These are phyloP conservation scores for Coelastrella sp. DNA, from an alignment of 139 green algal species.

Conservation along the genomic window DNA sequence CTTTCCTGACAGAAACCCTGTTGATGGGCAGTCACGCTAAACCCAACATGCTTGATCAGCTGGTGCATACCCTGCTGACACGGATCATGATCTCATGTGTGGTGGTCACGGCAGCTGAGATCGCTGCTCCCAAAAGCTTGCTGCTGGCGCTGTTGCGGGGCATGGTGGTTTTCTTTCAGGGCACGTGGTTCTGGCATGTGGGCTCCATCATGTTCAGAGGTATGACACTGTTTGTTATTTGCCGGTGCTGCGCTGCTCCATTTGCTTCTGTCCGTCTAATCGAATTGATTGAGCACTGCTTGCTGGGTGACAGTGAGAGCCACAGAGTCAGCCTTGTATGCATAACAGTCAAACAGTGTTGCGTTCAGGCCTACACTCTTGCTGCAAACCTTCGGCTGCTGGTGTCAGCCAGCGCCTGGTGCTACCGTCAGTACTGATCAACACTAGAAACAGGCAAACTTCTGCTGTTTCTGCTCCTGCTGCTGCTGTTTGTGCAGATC, in stretches of 20 bases:
- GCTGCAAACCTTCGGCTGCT: no score
- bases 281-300: no score
- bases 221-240: neutral
- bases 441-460: neutral
- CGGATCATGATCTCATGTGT: constrained; percentile 34
- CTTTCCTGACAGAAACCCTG: constrained; percentile 35
- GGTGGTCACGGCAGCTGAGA: constrained; percentile 15
- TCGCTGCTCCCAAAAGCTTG: constrained; percentile 22
- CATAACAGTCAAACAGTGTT: no score
- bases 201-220: constrained; percentile 40
- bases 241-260: neutral
- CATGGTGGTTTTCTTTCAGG: constrained; percentile 46
- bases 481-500: constrained; percentile 1
- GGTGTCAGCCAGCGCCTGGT: no score
- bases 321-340: no score
- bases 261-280: neutral
- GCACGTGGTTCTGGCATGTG: constrained; percentile 50
- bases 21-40: constrained; percentile 48
- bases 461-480: neutral
- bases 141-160: constrained; percentile 31
- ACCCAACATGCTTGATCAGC: constrained; percentile 29
- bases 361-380: no score
- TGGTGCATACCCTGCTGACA: constrained; percentile 43
- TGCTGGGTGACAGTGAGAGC: no score
- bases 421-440: no score